Evolutionary conservation across 208 protist genomes (phyloP).

Genomic region (Trypanosoma conorhini): DNA sequence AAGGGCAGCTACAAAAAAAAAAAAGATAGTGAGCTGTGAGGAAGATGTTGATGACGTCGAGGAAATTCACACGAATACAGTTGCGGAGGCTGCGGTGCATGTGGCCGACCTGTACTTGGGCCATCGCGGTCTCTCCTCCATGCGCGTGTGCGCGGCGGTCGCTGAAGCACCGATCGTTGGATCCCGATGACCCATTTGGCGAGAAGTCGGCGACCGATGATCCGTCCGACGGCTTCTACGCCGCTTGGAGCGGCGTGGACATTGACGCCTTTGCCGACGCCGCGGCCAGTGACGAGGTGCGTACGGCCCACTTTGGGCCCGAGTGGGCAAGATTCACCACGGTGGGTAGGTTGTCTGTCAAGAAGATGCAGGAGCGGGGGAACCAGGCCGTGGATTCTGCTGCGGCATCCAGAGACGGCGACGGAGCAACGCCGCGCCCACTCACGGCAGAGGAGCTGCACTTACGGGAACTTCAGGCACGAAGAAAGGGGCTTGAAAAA

Average conservation of each 20-base stretch:
- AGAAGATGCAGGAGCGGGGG: slow-evolving; percentile 55
- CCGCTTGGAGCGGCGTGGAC: slow-evolving; percentile 70
- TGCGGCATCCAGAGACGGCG: not conserved
- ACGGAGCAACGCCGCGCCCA: not conserved
- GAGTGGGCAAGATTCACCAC: slow-evolving; percentile 77
- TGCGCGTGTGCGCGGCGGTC: not conserved
- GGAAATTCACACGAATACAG: not conserved
- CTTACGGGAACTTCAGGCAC: slow-evolving; percentile 38
- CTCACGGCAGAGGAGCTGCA: slow-evolving; percentile 50
- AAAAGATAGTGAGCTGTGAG: not conserved
- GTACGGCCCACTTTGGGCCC: slow-evolving; percentile 74
- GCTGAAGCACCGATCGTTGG: slow-evolving; percentile 49
- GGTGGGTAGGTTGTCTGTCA: slow-evolving; percentile 58
- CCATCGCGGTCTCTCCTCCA: not conserved
- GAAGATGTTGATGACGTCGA: not conserved
- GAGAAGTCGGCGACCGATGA: slow-evolving; percentile 64
- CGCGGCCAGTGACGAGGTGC: slow-evolving; percentile 61
- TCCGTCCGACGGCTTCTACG: slow-evolving; percentile 60
- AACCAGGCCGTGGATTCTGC: not conserved
- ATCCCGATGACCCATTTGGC: slow-evolving; percentile 77
- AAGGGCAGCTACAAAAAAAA: not conserved
- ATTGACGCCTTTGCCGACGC: slow-evolving; percentile 67
- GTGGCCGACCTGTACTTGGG: not conserved
- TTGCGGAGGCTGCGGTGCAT: not conserved
- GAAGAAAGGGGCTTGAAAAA: slow-evolving; percentile 44